phyloP scores from a whole-genome alignment of 495 filamentous ascomycete genomes.

The Hapsidospora chrysogenum region DNA sequence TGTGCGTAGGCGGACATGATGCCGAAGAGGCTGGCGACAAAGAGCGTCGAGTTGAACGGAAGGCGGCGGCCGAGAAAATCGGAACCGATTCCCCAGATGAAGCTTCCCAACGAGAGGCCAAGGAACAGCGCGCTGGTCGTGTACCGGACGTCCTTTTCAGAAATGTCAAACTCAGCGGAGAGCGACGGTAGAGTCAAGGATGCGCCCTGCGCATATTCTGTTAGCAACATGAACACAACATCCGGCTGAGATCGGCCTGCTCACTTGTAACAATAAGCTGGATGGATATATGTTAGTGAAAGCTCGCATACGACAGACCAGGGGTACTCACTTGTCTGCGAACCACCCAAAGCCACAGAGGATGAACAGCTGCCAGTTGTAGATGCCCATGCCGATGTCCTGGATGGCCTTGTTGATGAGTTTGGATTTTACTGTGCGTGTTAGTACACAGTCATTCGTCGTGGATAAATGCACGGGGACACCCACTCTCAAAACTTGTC shows the following conservation, averaged over 20 bases:
- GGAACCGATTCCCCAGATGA: constrained; percentile 69
- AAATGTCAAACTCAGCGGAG: constrained; percentile 44
- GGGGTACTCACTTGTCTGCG: constrained; percentile 32
- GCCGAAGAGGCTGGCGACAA: constrained; percentile 59
- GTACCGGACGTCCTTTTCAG: constrained; percentile 33
- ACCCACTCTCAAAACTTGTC: constrained; percentile 33
- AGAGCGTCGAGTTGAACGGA: constrained; percentile 61
- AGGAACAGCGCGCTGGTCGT: constrained; percentile 32
- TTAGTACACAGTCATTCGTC: neutral
- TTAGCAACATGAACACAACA: neutral
- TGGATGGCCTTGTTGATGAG: constrained; percentile 61
- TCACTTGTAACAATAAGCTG: constrained; percentile 37
- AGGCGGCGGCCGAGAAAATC: constrained; percentile 49
- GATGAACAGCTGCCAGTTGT: constrained; percentile 72
- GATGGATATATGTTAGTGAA: neutral
- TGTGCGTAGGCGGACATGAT: constrained; percentile 49
- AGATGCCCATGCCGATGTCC: constrained; percentile 77
- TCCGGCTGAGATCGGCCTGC: constrained; percentile 12
- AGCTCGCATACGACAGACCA: neutral
- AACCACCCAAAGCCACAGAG: constrained; percentile 71
- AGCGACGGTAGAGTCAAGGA: constrained; percentile 61
- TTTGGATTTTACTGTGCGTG: constrained; percentile 30
- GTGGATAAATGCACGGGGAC: no score
- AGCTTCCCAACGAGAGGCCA: constrained; percentile 56
- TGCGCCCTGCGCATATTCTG: constrained; percentile 38